These are phyloP conservation scores for Botrytis paeoniae DNA, from an alignment of 2,329 filamentous ascomycete species.

Conservation along the genomic window DNA sequence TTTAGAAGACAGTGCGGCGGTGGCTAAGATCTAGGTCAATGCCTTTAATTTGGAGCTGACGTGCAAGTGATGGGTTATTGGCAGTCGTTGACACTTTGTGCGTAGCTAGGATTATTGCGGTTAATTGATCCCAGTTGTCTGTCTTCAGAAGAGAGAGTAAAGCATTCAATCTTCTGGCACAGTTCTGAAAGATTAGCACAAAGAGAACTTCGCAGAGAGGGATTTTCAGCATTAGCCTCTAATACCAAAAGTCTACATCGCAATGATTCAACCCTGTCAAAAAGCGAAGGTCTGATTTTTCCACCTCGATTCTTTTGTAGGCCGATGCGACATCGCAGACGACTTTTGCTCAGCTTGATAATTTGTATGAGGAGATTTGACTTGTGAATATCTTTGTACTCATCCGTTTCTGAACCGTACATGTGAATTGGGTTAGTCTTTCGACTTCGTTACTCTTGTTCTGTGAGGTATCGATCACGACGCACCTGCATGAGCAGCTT, in stretches of 20 bases:
- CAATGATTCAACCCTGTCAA: too few relatives aligned
- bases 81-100: neutral
- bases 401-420: too few relatives aligned
- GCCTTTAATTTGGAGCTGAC: neutral
- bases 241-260: too few relatives aligned
- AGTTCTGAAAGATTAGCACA: too few relatives aligned
- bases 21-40: neutral
- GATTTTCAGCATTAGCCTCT: too few relatives aligned
- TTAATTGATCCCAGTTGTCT: neutral
- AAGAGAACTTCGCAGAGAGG: too few relatives aligned
- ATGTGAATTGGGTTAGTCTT: neutral
- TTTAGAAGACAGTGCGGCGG: neutral
- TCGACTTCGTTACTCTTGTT: neutral
- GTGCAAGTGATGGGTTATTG: neutral
- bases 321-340: neutral
- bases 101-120: neutral
- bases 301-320: too few relatives aligned
- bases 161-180: too few relatives aligned
- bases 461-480: neutral
- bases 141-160: too few relatives aligned
- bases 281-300: too few relatives aligned
- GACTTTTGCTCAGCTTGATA: neutral
- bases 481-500: slow-evolving; percentile 11
- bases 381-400: too few relatives aligned
- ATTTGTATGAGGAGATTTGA: neutral